phyloP scores from a whole-genome alignment of 495 filamentous ascomycete genomes.

The Neurospora terricola region DNA sequence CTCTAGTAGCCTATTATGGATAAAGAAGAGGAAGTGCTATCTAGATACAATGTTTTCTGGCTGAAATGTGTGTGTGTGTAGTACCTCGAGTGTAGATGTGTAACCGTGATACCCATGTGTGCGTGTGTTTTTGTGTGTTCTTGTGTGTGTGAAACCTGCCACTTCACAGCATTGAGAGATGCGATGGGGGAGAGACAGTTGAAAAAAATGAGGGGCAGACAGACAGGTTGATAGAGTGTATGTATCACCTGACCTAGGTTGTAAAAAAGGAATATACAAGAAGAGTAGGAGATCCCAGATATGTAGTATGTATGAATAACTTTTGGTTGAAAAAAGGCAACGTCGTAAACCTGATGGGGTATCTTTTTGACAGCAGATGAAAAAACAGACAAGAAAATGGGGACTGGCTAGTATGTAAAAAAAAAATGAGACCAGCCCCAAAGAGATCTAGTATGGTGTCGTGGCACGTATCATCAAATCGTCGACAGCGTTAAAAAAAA shows the following conservation, averaged over 20 bases:
- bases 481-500: not conserved
- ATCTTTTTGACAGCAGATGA: slow-evolving; percentile 10
- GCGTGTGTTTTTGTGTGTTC: not conserved
- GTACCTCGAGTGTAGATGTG: not conserved
- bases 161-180: not conserved
- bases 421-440: not conserved
- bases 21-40: not conserved
- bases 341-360: slow-evolving; percentile 9
- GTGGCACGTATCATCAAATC: not conserved
- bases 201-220: not conserved
- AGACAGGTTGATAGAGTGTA: not conserved
- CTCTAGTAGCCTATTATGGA: not conserved
- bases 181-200: not conserved
- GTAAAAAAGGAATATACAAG: not conserved
- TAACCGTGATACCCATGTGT: not conserved
- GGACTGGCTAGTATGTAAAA: not conserved
- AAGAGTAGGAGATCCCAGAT: not conserved
- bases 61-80: not conserved
- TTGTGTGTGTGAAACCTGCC: not conserved
- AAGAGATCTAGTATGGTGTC: not conserved
- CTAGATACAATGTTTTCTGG: not conserved
- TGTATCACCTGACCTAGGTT: not conserved
- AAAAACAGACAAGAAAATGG: slow-evolving; percentile 1
- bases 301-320: not conserved
- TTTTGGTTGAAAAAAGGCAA: not conserved